A percentile compares a stretch with the other conserved stretches of the same genome.
Conservation (phyloP, 2,329 filamentous ascomycete species). For the Alternaria brassicae region DNA sequence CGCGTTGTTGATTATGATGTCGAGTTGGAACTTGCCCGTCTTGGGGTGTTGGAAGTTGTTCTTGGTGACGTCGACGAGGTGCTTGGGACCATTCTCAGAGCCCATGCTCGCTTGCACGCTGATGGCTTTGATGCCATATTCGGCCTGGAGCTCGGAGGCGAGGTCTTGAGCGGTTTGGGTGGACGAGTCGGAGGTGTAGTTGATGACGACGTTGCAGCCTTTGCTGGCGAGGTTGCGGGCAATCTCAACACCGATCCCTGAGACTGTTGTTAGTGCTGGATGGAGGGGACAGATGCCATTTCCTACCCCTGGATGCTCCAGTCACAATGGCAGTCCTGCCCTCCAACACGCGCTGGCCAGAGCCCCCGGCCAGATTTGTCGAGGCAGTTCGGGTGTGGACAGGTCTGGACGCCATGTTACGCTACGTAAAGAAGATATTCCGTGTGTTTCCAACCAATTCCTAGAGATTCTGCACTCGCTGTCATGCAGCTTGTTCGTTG, state of each 20-base stretch:
- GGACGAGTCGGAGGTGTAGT: constrained; percentile 73
- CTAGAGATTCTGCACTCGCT: background rate
- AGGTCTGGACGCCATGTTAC: constrained; percentile 50
- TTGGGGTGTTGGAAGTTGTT: constrained; percentile 65
- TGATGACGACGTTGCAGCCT: constrained; percentile 72
- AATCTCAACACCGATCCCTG: constrained; percentile 75
- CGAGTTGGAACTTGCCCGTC: constrained; percentile 69
- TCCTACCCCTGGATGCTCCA: constrained; percentile 75
- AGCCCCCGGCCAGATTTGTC: constrained; percentile 48
- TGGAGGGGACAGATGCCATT: background rate
- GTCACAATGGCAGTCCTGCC: constrained; percentile 82
- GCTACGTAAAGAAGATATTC: background rate
- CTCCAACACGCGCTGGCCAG: constrained; percentile 56
- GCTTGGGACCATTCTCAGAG: constrained; percentile 64
- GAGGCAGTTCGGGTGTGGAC: constrained; percentile 46
- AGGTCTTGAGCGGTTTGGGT: constrained; percentile 60
- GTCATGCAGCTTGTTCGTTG: constrained; percentile 1
- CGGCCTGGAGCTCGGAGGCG: constrained; percentile 61
- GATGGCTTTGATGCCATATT: constrained; percentile 67
- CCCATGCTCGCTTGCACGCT: constrained; percentile 76
- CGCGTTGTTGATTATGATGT: constrained; percentile 89
- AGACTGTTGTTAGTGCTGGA: constrained; percentile 7
- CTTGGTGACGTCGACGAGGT: constrained; percentile 66
- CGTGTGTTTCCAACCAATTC: background rate
- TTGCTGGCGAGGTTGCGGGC: constrained; percentile 76